Base-by-base conservation (phyloP, 495 filamentous ascomycete genomes). In the Talaromyces trachyspermus region DNA sequence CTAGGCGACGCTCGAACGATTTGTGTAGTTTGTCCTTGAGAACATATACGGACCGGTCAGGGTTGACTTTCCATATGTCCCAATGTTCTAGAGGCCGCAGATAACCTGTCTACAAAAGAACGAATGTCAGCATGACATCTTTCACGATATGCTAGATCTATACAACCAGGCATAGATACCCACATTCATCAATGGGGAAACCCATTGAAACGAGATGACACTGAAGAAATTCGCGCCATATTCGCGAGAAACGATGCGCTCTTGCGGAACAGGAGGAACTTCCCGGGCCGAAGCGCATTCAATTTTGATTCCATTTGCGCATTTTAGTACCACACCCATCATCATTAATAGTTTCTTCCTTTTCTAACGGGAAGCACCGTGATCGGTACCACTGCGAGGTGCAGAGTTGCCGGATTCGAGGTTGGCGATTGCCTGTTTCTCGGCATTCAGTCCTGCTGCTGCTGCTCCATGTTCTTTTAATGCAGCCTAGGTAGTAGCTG, bases 1-100 rank as follows among this genome's bases (percentile, higher is more conserved):
- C 71, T 5, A 78, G 70, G 5, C 89, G 77, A 43, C 70, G 75
- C 48, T 84, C 65, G 55, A 95, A 87, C 0, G 85, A 78, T 26
- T 67, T 72, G 18, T 78, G 68, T 19, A 92, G 64, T 54, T 77
- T 84, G 6, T 61, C 59, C 8, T 84, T 78, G 56, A 95, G 58
- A 4, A 78, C 60, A 18, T 87, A 77, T 30, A 84, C 81, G n/a
- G 77, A 69, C 32, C 91, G 75, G 46, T 84, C 60, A 0, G 90
- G 89, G 52, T 95, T 95, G 39, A 96, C 85, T 1, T 69, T 71
- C 81, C 89, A 95, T 48, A 97, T 80, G 58, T 97, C 91, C 57
- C 84, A 84, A 27, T 81, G 64, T 53, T 95, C 86, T 5, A 97
- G 75, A 10, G 82, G 80, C 8, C 91, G 82, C 56, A 88, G 78